Conservation (phyloP, 257 asterid genomes). For the Solanum lycopersicoides region DNA sequence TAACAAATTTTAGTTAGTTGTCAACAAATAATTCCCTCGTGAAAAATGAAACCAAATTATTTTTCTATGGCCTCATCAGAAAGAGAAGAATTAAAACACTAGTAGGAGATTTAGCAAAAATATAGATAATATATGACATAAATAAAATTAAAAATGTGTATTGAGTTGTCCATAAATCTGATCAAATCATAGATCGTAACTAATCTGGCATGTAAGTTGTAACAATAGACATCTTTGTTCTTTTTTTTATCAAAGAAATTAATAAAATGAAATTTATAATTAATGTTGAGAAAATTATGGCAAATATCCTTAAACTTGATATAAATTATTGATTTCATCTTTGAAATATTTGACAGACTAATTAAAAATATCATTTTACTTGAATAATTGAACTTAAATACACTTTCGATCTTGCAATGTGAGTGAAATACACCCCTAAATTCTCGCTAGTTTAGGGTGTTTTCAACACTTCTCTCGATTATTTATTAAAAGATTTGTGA, state of each 20-base stretch:
- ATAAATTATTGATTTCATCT: too few species aligned
- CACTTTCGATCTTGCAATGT: too few species aligned
- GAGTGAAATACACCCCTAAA: too few species aligned
- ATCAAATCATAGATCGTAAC: neutral
- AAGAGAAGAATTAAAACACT: neutral
- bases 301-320: too few species aligned
- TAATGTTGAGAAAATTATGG: too few species aligned
- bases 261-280: neutral
- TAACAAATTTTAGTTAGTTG: neutral
- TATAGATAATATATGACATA: neutral
- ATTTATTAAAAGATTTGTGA: too few species aligned
- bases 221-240: neutral
- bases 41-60: neutral
- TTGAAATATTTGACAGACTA: too few species aligned
- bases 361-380: too few species aligned
- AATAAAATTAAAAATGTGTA: neutral
- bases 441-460: too few species aligned
- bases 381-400: too few species aligned
- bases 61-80: neutral
- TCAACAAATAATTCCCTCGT: neutral
- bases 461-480: too few species aligned
- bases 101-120: neutral
- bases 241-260: neutral
- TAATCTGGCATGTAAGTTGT: neutral
- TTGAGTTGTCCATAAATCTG: too few species aligned